Percentiles rank a stretch among this genome's conserved stretches.
phyloP scores from a whole-genome alignment of 495 filamentous ascomycete species.

The Podospora appendiculata region DNA sequence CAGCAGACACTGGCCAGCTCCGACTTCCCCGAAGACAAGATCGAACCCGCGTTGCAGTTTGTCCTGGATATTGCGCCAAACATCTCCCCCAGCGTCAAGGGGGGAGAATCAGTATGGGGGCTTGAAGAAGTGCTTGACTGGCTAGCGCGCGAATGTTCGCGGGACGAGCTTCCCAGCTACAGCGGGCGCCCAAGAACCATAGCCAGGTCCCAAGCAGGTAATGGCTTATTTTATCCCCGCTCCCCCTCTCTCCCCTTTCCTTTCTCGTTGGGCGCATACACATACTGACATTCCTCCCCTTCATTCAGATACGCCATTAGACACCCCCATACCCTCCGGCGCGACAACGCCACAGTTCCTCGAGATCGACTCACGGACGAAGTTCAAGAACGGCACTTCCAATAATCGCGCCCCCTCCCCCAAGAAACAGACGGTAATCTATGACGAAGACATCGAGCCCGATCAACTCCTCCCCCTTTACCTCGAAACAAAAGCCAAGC shows the following conservation, averaged over 20 bases:
- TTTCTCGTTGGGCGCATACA: neutral
- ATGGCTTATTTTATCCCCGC: neutral
- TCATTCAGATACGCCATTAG: slow-evolving; percentile 32
- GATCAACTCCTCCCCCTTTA: slow-evolving; percentile 72
- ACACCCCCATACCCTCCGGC: slow-evolving; percentile 39
- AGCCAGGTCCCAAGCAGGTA: slow-evolving; percentile 27
- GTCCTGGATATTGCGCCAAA: slow-evolving; percentile 52
- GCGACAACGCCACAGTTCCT: slow-evolving; percentile 37
- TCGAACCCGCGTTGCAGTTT: slow-evolving; percentile 57
- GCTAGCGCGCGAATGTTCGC: slow-evolving; percentile 64
- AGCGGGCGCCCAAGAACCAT: slow-evolving; percentile 32
- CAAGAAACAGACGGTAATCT: slow-evolving; percentile 31
- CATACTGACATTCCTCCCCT: slow-evolving; percentile 1
- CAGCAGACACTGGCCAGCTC: slow-evolving; percentile 57
- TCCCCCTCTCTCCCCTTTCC: too few species aligned
- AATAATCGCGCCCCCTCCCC: slow-evolving; percentile 16
- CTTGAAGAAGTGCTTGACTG: slow-evolving; percentile 82
- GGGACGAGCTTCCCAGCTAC: slow-evolving; percentile 65
- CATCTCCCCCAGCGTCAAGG: slow-evolving; percentile 40
- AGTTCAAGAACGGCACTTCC: slow-evolving; percentile 23
- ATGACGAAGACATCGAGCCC: slow-evolving; percentile 53
- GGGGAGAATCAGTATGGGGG: slow-evolving; percentile 63
- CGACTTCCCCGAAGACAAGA: slow-evolving; percentile 56
- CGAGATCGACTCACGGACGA: slow-evolving; percentile 24
- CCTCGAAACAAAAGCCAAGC: slow-evolving; percentile 57